A percentile compares a stretch with the other conserved stretches of the same genome.
Conservation (phyloP, 805 yeast genomes). For the Yarrowia yakushimensis region DNA sequence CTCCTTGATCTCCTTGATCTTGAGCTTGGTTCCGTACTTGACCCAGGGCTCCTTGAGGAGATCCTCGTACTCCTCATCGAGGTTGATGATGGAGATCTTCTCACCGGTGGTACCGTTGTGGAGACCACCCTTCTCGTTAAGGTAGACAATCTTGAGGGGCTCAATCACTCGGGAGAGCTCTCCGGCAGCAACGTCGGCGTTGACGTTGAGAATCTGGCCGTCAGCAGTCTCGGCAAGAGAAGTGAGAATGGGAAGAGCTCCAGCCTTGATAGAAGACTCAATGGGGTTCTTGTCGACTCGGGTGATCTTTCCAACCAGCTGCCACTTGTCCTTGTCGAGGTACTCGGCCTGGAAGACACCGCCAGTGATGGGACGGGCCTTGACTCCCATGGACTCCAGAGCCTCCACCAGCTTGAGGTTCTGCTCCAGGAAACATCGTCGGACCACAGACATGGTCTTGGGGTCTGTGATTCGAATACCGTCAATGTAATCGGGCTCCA, state of each 20-base stretch:
- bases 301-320: constrained; percentile 85
- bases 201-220: constrained; percentile 94
- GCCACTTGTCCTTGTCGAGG: constrained; percentile 83
- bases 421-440: constrained; percentile 93
- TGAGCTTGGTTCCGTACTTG: constrained; percentile 95
- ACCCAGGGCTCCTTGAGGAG: constrained; percentile 95
- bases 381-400: constrained; percentile 91
- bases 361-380: constrained; percentile 96
- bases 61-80: constrained; percentile 90
- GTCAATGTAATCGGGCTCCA: constrained; percentile 92
- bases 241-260: constrained; percentile 93
- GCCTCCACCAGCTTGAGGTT: constrained; percentile 94
- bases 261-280: constrained; percentile 92
- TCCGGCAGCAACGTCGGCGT: constrained; percentile 99
- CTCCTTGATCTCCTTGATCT: constrained; percentile 94
- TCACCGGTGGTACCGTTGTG: constrained; percentile 89
- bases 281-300: constrained; percentile 84
- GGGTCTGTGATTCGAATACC: constrained; percentile 96
- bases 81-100: constrained; percentile 81
- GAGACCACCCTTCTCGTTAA: constrained; percentile 97
- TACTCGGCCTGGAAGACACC: constrained; percentile 95
- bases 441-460: constrained; percentile 92
- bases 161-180: constrained; percentile 95
- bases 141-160: constrained; percentile 92
- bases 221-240: constrained; percentile 95